Evolutionary conservation across 805 yeast genomes (phyloP), one percentile per base, ranked within the genome.

Genomic region (Suhomyces canberraensis): DNA sequence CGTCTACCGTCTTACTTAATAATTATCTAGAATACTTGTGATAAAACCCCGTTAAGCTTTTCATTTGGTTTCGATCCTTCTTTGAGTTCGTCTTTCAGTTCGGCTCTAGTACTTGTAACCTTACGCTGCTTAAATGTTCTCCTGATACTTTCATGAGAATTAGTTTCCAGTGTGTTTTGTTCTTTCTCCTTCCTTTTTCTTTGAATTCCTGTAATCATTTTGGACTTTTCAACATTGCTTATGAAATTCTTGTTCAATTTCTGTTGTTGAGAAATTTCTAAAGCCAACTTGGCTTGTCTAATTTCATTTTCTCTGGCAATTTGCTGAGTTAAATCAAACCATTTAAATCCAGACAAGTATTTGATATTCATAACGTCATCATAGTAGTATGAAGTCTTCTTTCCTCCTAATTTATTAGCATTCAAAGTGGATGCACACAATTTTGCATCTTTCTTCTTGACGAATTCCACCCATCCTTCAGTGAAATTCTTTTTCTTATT

Each of bases 401-500:
- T 88, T 26, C 98, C 98, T 18, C 98, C 98, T 22, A 93, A 64
- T 8, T 73, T 85, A 54, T 88, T 86, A 8, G 95, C 96, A 54
- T 93, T 93, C 52, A 93, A 64, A 0, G 97, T 84, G 8, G 69
- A 70, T 2, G 93, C 95, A 42, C 95, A 89, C 24, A 88, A 60
- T 56, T 91, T 91, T 1, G 98, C 98, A 51, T 88, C 86, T 48
- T 75, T 76, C 56, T 93, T 93, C 52, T 78, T 77, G 17, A 74
- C 65, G 60, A 86, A 93, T 62, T 93, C 98, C 6, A 85, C 93
- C 98, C 98, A 93, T 11, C 98, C 98, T 67, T 91, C 98, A 19
- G 84, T 86, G 54, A 77, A 93, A 64, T 76, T 83, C 54, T 75
- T 74, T 61, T 90, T 90, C 59, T 88, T 89, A 60, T 91, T 93